Conservation (phyloP, 306 rosid species). For the Datisca glomerata region DNA sequence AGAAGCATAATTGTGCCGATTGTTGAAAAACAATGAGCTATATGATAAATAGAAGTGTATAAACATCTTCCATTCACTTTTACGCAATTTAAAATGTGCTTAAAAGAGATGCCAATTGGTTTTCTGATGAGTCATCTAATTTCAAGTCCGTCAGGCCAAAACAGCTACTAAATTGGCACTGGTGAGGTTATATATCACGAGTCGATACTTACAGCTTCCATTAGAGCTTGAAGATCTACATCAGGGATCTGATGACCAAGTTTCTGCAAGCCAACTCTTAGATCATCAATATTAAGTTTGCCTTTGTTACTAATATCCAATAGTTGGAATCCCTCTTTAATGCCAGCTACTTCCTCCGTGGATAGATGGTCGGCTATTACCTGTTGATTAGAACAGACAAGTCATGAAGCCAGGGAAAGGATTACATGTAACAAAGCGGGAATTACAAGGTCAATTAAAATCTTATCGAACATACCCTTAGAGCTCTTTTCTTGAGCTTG, state of each 20-base stretch:
- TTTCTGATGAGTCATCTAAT: background rate
- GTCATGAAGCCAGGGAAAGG: background rate
- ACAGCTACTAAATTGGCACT: too few species aligned
- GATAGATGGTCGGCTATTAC: slow-evolving; percentile 53
- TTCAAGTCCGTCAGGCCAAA: background rate
- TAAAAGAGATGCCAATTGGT: too few species aligned
- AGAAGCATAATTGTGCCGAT: too few species aligned
- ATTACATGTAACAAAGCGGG: background rate
- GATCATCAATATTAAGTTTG: slow-evolving; percentile 35
- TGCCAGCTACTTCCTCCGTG: slow-evolving; percentile 50
- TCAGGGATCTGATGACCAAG: slow-evolving; percentile 49
- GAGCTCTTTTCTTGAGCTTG: slow-evolving; percentile 50
- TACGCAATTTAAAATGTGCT: too few species aligned
- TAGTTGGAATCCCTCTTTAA: slow-evolving; percentile 43
- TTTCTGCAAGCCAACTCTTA: slow-evolving; percentile 35
- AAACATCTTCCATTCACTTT: too few species aligned
- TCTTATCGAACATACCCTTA: slow-evolving; percentile 25
- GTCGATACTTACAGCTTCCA: slow-evolving; percentile 37
- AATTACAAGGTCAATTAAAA: background rate
- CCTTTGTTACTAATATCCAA: slow-evolving; percentile 38
- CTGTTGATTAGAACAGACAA: slow-evolving; percentile 13
- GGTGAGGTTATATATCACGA: background rate
- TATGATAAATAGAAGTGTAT: too few species aligned
- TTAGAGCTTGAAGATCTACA: slow-evolving; percentile 39
- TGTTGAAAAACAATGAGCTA: too few species aligned